Evolutionary conservation across 768 basidiomycete genomes (phyloP), one percentile per base, ranked within the genome.

Genomic region (Lactarius sanguifluus): DNA sequence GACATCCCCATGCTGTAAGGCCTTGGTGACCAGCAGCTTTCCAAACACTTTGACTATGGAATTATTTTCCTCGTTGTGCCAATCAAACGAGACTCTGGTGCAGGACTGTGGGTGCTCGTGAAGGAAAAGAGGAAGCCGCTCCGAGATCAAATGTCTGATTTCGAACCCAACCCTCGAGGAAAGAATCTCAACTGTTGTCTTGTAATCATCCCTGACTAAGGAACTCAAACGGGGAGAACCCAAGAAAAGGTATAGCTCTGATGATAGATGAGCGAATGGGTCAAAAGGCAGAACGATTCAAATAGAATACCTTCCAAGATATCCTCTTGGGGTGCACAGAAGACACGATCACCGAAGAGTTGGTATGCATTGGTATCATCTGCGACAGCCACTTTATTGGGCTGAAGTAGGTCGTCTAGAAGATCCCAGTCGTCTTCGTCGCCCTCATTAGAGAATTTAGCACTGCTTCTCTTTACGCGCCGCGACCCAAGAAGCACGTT

Each of bases 41-140:
- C 83, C 82, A 72, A 85, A 92, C 8, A 81, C 81, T 70, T 82
- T 88, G 67, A 92, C 91, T 40, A 86, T 76, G 72, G 93, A 91
- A 71, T 93, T 88, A 34, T 79, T 77, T 5, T 82, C 78, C 5
- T 81, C 78, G 23, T 82, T 85, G 34, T 93, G 77, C 91, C 91
- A 93, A 52, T 79, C 80, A 67, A 83, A 84, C 1, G 88, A 81
- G 10, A 92, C 82, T 43, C 79, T 79, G 0, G 86, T 85, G 25
- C 80, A 82, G 0, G 87, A 79, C 73, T 90, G 88, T 0, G 84
- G 86, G 63, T 95, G 91, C 72, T 98, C 96, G 61, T 96, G 90
- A 5, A 98, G 81, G 79, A 98, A 98, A 36, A 99, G 79, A 0
- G 96, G 92, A 23, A 97, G 78, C 38, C 96, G 81, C 76, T 98